Conservation (phyloP, 129 eudicot species). For the Chrysanthemum makinoi region DNA sequence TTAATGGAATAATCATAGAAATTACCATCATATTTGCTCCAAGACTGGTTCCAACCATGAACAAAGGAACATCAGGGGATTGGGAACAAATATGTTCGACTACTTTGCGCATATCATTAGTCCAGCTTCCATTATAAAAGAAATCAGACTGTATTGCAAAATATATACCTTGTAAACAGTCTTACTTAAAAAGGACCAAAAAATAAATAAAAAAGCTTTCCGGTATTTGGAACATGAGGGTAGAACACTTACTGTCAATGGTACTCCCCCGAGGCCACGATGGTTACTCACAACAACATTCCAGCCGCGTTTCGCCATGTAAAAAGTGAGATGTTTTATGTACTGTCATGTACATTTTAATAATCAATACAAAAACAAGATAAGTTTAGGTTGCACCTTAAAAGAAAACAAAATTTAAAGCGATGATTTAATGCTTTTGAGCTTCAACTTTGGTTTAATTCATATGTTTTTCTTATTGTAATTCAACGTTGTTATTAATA, state of each 20-base stretch:
- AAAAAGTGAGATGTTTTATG: constrained; percentile 65
- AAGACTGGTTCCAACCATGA: constrained; percentile 86
- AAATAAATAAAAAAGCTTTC: neutral
- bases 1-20: neutral
- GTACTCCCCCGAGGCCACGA: constrained; percentile 95
- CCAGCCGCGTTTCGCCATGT: constrained; percentile 76
- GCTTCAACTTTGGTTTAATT: neutral
- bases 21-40: constrained; percentile 97
- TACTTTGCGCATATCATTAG: constrained; percentile 73
- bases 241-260: constrained; percentile 65
- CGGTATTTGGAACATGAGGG: neutral
- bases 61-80: constrained; percentile 72
- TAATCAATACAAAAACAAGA: neutral
- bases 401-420: neutral
- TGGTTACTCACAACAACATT: constrained; percentile 92
- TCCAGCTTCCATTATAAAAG: constrained; percentile 96
- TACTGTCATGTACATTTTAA: constrained; percentile 46
- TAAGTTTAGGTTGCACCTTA: neutral
- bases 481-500: neutral
- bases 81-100: constrained; percentile 59
- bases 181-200: neutral
- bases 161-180: constrained; percentile 6
- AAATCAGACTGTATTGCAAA: constrained; percentile 67
- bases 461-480: neutral
- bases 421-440: neutral